phyloP scores from a whole-genome alignment of 768 basidiomycete genomes.

The Lactifluus hygrophoroides region DNA sequence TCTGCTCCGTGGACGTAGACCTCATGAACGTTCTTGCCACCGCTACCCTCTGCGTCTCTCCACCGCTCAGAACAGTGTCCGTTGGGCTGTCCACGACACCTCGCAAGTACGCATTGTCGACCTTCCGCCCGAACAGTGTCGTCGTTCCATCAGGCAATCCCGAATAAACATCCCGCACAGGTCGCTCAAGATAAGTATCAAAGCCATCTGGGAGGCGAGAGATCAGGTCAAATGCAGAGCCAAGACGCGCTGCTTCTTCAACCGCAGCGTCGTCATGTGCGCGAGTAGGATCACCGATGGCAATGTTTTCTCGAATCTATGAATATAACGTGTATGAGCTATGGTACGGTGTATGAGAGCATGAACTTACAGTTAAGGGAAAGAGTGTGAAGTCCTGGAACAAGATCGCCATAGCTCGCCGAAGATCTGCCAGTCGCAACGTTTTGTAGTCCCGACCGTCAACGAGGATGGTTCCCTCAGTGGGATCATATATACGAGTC shows the following conservation, averaged over 20 bases:
- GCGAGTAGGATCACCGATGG: constrained; percentile 55
- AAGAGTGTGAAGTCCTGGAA: constrained; percentile 81
- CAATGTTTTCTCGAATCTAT: constrained; percentile 73
- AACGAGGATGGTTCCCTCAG: constrained; percentile 58
- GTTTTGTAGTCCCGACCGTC: constrained; percentile 56
- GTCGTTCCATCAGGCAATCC: constrained; percentile 56
- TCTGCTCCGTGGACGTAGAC: constrained; percentile 36
- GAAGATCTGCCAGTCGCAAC: constrained; percentile 50
- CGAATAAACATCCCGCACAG: constrained; percentile 58
- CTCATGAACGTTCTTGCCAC: constrained; percentile 71
- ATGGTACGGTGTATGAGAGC: neutral
- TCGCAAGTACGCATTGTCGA: constrained; percentile 23
- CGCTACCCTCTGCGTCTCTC: constrained; percentile 68
- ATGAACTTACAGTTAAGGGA: constrained; percentile 53
- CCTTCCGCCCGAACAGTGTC: constrained; percentile 52
- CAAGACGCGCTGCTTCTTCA: constrained; percentile 55
- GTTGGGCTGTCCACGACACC: neutral
- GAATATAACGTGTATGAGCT: neutral
- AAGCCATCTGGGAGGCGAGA: constrained; percentile 57
- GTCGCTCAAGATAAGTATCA: constrained; percentile 64
- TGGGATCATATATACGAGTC: constrained; percentile 61
- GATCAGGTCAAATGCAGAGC: constrained; percentile 60
- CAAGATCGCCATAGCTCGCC: constrained; percentile 56
- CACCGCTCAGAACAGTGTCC: constrained; percentile 44
- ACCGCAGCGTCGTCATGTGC: constrained; percentile 48